These are phyloP conservation scores for Lactarius sanguifluus DNA, from an alignment of 768 basidiomycete genomes.

Conservation along the genomic window DNA sequence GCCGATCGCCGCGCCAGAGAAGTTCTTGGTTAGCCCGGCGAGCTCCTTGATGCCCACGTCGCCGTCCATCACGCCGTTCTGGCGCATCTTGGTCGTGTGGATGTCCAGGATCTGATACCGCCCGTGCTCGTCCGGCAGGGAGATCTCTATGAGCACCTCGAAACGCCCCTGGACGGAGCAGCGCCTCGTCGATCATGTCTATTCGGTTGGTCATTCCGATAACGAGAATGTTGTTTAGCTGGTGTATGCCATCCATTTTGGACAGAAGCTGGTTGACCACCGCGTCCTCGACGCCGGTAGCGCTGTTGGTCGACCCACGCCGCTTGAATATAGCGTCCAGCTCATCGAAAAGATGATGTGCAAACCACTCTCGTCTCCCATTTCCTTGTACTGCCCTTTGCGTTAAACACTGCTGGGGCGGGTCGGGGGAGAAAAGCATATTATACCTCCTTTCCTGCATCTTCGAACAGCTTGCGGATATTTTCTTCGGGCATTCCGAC, in stretches of 20 bases:
- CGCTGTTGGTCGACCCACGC: slow-evolving; percentile 85
- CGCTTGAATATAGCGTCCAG: slow-evolving; percentile 99
- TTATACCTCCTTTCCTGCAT: slow-evolving; percentile 92
- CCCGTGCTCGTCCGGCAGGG: slow-evolving; percentile 90
- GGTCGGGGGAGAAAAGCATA: slow-evolving; percentile 27
- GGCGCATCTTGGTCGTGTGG: slow-evolving; percentile 93
- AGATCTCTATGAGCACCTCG: slow-evolving; percentile 99
- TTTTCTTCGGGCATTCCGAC: slow-evolving; percentile 98
- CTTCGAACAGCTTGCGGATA: slow-evolving; percentile 94
- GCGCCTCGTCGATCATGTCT: slow-evolving; percentile 99
- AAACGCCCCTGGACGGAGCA: slow-evolving; percentile 95
- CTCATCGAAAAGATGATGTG: slow-evolving; percentile 99
- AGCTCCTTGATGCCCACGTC: slow-evolving; percentile 86
- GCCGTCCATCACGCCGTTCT: slow-evolving; percentile 81
- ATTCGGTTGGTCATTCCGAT: slow-evolving; percentile 99
- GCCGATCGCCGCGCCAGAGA: slow-evolving; percentile 93
- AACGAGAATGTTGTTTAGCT: slow-evolving; percentile 97
- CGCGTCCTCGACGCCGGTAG: slow-evolving; percentile 96
- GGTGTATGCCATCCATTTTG: slow-evolving; percentile 99
- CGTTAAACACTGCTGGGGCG: slow-evolving; percentile 12
- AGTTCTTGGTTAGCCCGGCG: slow-evolving; percentile 88
- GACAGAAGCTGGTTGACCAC: slow-evolving; percentile 98
- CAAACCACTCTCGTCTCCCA: slow-evolving; percentile 93
- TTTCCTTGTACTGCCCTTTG: slow-evolving; percentile 80
- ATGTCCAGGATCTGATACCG: slow-evolving; percentile 92